Conservation (phyloP, 2,329 filamentous ascomycete species). For the Mariannaea sp. region DNA sequence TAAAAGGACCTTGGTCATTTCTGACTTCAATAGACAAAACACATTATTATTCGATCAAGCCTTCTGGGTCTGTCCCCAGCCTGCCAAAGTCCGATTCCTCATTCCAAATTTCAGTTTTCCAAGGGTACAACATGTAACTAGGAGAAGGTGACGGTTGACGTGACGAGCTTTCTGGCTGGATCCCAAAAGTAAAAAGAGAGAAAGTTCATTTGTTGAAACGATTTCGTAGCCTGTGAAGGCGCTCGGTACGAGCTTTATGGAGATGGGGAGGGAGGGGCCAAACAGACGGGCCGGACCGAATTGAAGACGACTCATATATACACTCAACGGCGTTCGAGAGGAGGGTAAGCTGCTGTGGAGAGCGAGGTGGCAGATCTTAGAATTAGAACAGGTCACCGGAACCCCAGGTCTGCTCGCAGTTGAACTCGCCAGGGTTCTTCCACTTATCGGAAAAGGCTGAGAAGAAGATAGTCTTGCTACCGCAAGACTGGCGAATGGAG, state of each 20-base stretch:
- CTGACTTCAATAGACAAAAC: constrained; percentile 14
- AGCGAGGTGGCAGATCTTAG: constrained; percentile 1
- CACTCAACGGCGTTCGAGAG: constrained; percentile 34
- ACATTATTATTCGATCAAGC: constrained; percentile 21
- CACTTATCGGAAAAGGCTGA: constrained; percentile 81
- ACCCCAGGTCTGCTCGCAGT: constrained; percentile 83
- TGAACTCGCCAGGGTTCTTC: constrained; percentile 73
- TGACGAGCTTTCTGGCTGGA: constrained; percentile 22
- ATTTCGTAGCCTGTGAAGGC: constrained; percentile 12
- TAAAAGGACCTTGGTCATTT: constrained; percentile 15
- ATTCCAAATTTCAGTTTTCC: constrained; percentile 7
- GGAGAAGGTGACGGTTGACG: constrained; percentile 16
- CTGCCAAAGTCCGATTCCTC: constrained; percentile 8
- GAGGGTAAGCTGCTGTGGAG: constrained; percentile 28
- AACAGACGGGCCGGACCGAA: constrained; percentile 32
- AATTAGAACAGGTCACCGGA: constrained; percentile 42
- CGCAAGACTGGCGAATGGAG: constrained; percentile 68
- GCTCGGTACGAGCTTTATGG: constrained; percentile 2
- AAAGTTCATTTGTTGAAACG: constrained; percentile 14
- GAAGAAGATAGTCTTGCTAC: constrained; percentile 78
- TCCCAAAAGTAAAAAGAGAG: too few species aligned
- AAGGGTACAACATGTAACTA: constrained; percentile 12
- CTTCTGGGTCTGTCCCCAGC: constrained; percentile 24
- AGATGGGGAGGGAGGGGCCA: constrained; percentile 23
- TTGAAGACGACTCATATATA: constrained; percentile 37